A percentile compares a stretch with the other conserved stretches of the same genome.
These are phyloP conservation scores for Penicillium sp. DNA, from an alignment of 2,329 filamentous ascomycete species.

Conservation along the genomic window DNA sequence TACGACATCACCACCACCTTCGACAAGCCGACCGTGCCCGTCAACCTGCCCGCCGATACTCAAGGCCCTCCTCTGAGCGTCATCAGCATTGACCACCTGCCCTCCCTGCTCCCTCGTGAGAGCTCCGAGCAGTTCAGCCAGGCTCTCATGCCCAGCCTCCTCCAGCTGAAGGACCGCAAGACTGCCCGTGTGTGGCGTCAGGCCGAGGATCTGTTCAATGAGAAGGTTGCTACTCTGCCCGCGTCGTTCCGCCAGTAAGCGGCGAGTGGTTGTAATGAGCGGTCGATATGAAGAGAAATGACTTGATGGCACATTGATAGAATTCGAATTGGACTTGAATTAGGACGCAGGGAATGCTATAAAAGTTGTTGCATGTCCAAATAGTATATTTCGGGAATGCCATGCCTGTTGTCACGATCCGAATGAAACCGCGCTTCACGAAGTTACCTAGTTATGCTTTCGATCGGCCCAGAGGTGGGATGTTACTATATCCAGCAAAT, in stretches of 20 bases:
- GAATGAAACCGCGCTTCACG: neutral
- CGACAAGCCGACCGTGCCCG: conserved; percentile 79
- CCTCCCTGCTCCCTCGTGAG: conserved; percentile 80
- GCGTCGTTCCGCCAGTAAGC: conserved; percentile 28
- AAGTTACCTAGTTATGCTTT: neutral
- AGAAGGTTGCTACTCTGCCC: conserved; percentile 75
- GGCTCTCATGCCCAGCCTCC: conserved; percentile 74
- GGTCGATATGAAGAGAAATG: conserved; percentile 13
- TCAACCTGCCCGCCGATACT: conserved; percentile 56
- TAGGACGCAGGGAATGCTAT: conserved; percentile 8
- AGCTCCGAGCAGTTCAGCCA: conserved; percentile 82
- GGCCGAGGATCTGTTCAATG: conserved; percentile 79
- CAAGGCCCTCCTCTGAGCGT: conserved; percentile 67
- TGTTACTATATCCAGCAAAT: no score
- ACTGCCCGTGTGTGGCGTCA: conserved; percentile 76
- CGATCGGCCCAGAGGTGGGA: no score
- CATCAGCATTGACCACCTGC: conserved; percentile 86
- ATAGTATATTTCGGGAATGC: conserved; percentile 9
- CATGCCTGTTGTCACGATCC: neutral
- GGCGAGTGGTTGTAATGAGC: neutral
- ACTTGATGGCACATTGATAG: conserved; percentile 22
- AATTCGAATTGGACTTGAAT: conserved; percentile 11
- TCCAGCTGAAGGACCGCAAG: conserved; percentile 74
- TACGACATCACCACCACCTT: conserved; percentile 87
- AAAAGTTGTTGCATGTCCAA: conserved; percentile 19